Base-by-base conservation (phyloP, 257 asterid genomes). In the Haberlea rhodopensis region DNA sequence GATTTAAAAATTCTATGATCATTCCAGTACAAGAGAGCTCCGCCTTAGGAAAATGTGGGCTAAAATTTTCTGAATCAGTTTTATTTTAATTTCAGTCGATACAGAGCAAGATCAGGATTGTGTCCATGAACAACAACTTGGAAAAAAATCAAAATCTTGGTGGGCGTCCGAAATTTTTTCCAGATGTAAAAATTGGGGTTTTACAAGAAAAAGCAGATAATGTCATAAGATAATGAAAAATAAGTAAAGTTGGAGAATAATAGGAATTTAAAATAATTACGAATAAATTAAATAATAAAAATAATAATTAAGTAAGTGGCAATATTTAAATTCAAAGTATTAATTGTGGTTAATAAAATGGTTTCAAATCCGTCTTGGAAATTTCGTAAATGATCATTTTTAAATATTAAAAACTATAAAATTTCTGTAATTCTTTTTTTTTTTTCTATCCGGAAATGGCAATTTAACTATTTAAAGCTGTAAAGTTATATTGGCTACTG, bases 331-430 rank as follows among this genome's bases (percentile, higher is more conserved):
- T 73, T 80, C 76, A 79, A 82, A 84, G 80, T 73, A 91, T 86
- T 74, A 86, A 91, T 80, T 84, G 72, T 74, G 91, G 86, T 91
- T 86, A 79, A 86, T 84, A 81, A 88, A 80, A 78, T 74, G 91
- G 87, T 81, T 85, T 88, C 80, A 83, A 80, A 86, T 85, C 96
- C 95, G 88, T 73, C 88, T 86, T 81, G 91, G 83, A 84, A 84
- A 81, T 77, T 84, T 76, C 85, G 78, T 77, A 88, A 80, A 66
- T 66, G 55, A 70, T 73, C 70, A 76, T 63, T 65, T 69, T 62
- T 65, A 73, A 79, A 75, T 67, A 73, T 55, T 73, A 76, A 68
- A 82, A 69, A 63, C 32, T 34, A 25, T 53, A 63, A 57, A 69
- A 70, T 57, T 70, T 59, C 60, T 53, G 71, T 25, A 67, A 75